These are phyloP conservation scores for Fragosphaeria purpurea DNA, from an alignment of 2,329 filamentous ascomycete species.

Conservation along the genomic window DNA sequence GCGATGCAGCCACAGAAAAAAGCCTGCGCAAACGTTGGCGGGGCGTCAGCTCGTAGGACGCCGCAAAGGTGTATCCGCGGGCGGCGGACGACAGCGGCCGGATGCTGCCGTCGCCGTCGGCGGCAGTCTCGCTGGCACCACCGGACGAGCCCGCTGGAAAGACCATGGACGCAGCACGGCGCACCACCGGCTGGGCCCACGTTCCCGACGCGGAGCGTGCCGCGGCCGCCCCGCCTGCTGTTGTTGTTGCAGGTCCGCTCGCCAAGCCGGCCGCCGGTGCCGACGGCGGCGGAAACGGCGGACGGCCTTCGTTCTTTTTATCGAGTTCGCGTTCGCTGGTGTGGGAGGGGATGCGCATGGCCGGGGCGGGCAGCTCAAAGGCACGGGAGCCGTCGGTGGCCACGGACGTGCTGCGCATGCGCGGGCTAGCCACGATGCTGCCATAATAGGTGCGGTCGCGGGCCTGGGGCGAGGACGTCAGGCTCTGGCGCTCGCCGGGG, in stretches of 20 bases:
- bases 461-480: constrained; percentile 27
- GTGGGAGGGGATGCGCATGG: constrained; percentile 32
- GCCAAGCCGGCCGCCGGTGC: constrained; percentile 7
- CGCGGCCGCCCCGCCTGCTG: background rate
- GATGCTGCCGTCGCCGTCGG: constrained; percentile 21
- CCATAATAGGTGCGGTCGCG: constrained; percentile 41
- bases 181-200: constrained; percentile 11
- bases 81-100: constrained; percentile 17
- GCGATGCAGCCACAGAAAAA: constrained; percentile 26
- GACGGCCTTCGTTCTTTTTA: too few species aligned
- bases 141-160: background rate
- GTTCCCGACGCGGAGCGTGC: background rate
- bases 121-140: constrained; percentile 2
- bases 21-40: constrained; percentile 27
- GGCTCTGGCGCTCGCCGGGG: constrained; percentile 27
- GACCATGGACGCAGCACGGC: constrained; percentile 28
- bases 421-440: constrained; percentile 39
- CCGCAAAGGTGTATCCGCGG: background rate
- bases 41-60: constrained; percentile 14
- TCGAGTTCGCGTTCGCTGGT: constrained; percentile 12
- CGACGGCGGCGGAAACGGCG: too few species aligned
- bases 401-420: constrained; percentile 13
- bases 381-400: constrained; percentile 16
- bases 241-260: too few species aligned
- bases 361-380: constrained; percentile 46